A percentile compares a stretch with the other conserved stretches of the same genome.
Evolutionary conservation across 495 filamentous ascomycete genomes (phyloP).

Genomic region (Aspergillus steynii): DNA sequence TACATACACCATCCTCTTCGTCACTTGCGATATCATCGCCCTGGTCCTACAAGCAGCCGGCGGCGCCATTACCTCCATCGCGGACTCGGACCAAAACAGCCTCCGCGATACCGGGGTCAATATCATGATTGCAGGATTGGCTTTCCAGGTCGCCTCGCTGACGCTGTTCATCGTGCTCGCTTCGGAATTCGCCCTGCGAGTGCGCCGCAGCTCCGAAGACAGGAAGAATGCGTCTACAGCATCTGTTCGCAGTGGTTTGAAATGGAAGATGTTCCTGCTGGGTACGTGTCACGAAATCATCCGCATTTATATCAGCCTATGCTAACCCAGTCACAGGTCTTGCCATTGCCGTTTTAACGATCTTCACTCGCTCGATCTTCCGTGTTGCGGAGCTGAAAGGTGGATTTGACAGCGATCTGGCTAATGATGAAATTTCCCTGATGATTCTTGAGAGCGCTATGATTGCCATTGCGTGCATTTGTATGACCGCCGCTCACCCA

Average conservation of each 20-base stretch:
- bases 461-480: slow-evolving; percentile 59
- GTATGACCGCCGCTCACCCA: slow-evolving; percentile 61
- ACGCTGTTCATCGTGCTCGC: slow-evolving; percentile 52
- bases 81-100: slow-evolving; percentile 26
- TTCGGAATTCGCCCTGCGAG: slow-evolving; percentile 48
- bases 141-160: slow-evolving; percentile 56
- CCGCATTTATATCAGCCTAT: neutral
- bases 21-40: slow-evolving; percentile 52
- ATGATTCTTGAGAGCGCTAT: slow-evolving; percentile 73
- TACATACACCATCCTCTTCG: slow-evolving; percentile 54
- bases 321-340: slow-evolving; percentile 31
- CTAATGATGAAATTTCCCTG: slow-evolving; percentile 60
- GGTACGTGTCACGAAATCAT: slow-evolving; percentile 8
- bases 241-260: no score
- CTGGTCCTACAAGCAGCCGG: slow-evolving; percentile 57
- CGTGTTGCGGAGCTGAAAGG: slow-evolving; percentile 63
- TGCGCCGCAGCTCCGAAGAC: slow-evolving; percentile 23
- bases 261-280: slow-evolving; percentile 22
- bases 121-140: slow-evolving; percentile 57
- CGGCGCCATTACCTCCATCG: slow-evolving; percentile 51
- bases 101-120: slow-evolving; percentile 39
- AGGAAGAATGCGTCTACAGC: neutral
- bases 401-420: slow-evolving; percentile 62
- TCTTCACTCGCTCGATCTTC: slow-evolving; percentile 63
- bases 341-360: slow-evolving; percentile 52